phyloP scores from a whole-genome alignment of 208 protist genomes.

The Trypanosoma conorhini region DNA sequence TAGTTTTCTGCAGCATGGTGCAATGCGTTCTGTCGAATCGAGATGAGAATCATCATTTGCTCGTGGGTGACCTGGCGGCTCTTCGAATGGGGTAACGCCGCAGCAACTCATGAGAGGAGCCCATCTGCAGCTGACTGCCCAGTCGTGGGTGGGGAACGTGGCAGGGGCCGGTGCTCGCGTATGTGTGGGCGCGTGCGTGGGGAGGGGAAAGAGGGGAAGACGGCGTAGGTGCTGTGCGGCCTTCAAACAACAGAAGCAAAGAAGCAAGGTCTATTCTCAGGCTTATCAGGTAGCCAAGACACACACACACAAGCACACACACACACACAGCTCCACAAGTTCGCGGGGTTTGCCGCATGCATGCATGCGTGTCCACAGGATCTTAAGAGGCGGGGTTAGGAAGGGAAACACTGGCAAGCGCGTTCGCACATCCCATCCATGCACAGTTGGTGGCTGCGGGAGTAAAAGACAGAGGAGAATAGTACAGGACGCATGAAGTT shows the following conservation, averaged over 20 bases:
- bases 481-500: neutral
- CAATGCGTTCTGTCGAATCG: constrained; percentile 18
- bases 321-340: constrained; percentile 5
- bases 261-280: constrained; percentile 11
- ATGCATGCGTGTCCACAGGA: neutral
- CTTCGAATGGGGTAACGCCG: constrained; percentile 34
- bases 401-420: neutral
- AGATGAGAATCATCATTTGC: constrained; percentile 22
- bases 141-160: constrained; percentile 1
- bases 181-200: neutral
- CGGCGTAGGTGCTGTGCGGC: neutral
- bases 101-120: constrained; percentile 15
- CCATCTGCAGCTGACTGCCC: constrained; percentile 28
- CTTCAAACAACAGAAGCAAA: neutral
- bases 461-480: neutral
- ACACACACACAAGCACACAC: neutral
- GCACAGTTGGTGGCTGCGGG: neutral
- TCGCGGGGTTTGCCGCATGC: neutral
- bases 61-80: neutral
- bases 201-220: too few species aligned
- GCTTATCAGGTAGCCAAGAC: neutral
- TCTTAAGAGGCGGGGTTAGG: too few species aligned
- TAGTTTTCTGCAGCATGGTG: constrained; percentile 8
- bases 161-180: neutral
- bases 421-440: neutral